phyloP scores from a whole-genome alignment of 352 stramenopile species.

The Globisporangium mamillatum region DNA sequence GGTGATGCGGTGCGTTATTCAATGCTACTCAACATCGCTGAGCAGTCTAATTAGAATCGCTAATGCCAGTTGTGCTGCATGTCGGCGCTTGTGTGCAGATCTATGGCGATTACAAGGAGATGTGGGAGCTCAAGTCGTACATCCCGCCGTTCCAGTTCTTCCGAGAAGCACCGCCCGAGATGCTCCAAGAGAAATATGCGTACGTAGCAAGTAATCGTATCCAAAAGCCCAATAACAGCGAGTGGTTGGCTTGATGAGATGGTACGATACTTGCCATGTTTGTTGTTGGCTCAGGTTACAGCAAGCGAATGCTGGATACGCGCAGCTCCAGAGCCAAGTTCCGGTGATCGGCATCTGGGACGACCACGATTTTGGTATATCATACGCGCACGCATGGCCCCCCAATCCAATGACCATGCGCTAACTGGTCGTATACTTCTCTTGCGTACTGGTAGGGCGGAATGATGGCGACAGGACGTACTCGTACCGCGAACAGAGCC shows the following conservation, averaged over 20 bases:
- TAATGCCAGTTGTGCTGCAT: neutral
- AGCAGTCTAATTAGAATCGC: neutral
- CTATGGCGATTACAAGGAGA: constrained; percentile 67
- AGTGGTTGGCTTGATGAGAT: no score
- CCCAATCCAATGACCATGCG: no score
- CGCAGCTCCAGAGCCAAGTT: constrained; percentile 42
- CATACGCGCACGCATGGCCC: no score
- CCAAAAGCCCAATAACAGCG: neutral
- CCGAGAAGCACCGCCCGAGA: constrained; percentile 37
- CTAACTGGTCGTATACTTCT: neutral
- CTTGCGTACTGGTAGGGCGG: neutral
- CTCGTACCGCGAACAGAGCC: constrained; percentile 61
- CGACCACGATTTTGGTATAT: constrained; percentile 81
- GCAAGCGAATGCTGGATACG: constrained; percentile 54
- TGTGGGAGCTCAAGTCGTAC: constrained; percentile 37
- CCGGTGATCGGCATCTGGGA: constrained; percentile 83
- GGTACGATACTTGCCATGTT: neutral
- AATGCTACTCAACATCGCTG: neutral
- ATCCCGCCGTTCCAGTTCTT: constrained; percentile 54
- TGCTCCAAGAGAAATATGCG: constrained; percentile 58
- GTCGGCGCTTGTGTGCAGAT: constrained; percentile 32
- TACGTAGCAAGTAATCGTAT: constrained; percentile 16
- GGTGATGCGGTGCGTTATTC: constrained; percentile 60
- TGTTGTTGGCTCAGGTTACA: constrained; percentile 36
- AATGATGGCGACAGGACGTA: constrained; percentile 83